Conservation (phyloP, 805 yeast species). For the Lachancea cidri region DNA sequence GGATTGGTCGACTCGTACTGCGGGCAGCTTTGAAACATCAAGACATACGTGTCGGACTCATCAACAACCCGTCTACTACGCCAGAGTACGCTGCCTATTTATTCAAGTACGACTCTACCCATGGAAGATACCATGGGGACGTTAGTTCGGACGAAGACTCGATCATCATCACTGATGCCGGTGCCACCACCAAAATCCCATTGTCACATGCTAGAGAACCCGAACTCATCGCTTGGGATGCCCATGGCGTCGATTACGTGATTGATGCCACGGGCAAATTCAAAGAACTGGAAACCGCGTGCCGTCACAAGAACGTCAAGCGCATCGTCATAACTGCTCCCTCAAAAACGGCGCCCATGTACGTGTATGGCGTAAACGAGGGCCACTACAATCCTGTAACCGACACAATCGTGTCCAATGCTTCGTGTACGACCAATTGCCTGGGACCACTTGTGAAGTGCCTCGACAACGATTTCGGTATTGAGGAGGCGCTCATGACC, state of each 20-base stretch:
- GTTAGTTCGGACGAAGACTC: constrained; percentile 53
- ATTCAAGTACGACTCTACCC: constrained; percentile 95
- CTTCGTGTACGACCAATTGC: constrained; percentile 95
- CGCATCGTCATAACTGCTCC: constrained; percentile 94
- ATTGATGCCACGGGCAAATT: constrained; percentile 94
- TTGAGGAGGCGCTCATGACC: constrained; percentile 92
- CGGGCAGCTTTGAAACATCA: constrained; percentile 72
- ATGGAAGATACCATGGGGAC: constrained; percentile 76
- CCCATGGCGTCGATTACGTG: constrained; percentile 74
- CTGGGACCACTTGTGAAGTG: constrained; percentile 92
- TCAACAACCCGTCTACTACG: constrained; percentile 88
- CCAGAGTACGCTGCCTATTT: constrained; percentile 90
- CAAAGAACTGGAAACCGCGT: constrained; percentile 76
- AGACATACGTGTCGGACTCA: constrained; percentile 77
- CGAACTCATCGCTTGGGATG: constrained; percentile 82
- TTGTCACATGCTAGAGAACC: constrained; percentile 62
- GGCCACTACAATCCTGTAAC: constrained; percentile 65
- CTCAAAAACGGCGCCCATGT: constrained; percentile 92
- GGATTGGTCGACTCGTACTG: constrained; percentile 86
- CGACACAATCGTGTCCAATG: constrained; percentile 77
- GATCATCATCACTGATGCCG: constrained; percentile 37
- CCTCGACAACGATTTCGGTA: constrained; percentile 77
- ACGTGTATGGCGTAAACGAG: constrained; percentile 86
- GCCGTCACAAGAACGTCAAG: constrained; percentile 82
- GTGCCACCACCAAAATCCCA: constrained; percentile 41